Evolutionary conservation across 2,329 filamentous ascomycete species (phyloP).

Genomic region (Beauveria sp.): DNA sequence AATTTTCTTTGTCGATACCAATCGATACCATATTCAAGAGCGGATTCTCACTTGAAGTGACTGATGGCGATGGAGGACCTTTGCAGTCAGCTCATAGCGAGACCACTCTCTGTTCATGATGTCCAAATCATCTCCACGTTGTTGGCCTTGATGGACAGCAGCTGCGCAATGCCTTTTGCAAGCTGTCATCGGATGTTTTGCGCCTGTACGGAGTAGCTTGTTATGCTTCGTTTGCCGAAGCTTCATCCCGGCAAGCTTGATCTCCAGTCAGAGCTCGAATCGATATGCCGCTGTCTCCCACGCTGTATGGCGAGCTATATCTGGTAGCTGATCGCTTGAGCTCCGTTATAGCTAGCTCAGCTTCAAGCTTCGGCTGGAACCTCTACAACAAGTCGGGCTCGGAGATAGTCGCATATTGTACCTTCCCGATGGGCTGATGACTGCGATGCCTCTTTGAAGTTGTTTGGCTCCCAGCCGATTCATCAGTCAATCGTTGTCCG

Average conservation of each 20-base stretch:
- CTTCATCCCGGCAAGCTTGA: too few species aligned
- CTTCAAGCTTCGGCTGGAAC: neutral
- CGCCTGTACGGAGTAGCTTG: neutral
- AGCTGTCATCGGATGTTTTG: too few species aligned
- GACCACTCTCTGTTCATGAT: neutral
- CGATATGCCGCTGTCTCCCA: neutral
- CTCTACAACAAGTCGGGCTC: neutral
- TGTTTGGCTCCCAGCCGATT: too few species aligned
- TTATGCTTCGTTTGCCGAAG: neutral
- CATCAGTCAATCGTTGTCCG: too few species aligned
- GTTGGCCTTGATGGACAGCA: neutral
- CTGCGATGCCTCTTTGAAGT: too few species aligned
- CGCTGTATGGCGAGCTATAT: neutral
- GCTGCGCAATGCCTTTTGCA: neutral
- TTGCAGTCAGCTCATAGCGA: neutral
- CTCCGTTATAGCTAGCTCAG: neutral
- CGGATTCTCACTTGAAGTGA: neutral
- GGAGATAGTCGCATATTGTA: neutral
- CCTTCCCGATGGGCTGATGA: neutral
- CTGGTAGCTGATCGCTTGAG: neutral
- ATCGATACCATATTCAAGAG: neutral
- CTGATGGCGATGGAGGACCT: neutral
- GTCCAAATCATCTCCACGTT: neutral
- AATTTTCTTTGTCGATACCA: conserved; percentile 20
- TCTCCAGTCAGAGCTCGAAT: neutral